A percentile compares a stretch with the other conserved stretches of the same genome.
These are phyloP conservation scores for Pezicula carpinea DNA, from an alignment of 2,329 filamentous ascomycete genomes.

Conservation along the genomic window DNA sequence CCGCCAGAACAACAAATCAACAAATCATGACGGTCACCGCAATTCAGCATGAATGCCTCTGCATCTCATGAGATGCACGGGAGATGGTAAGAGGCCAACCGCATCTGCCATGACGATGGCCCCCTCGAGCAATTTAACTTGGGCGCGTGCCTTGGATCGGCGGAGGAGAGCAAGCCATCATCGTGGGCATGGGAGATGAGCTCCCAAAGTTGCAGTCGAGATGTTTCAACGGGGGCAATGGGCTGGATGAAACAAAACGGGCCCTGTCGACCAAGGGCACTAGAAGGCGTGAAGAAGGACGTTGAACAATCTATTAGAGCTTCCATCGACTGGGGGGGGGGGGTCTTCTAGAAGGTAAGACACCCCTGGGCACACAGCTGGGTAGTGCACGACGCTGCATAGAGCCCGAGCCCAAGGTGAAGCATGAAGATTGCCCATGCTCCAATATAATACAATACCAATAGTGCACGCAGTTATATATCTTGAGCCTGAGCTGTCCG, in stretches of 20 bases:
- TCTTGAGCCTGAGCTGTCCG: not conserved
- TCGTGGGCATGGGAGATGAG: not conserved
- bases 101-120: no score
- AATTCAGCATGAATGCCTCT: no score
- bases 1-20: no score
- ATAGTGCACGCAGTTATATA: not conserved
- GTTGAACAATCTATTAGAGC: not conserved
- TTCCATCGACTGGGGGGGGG: not conserved
- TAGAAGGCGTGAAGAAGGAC: constrained; percentile 2
- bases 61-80: no score
- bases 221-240: not conserved
- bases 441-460: not conserved
- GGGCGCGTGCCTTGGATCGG: no score
- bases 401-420: not conserved
- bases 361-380: not conserved
- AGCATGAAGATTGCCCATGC: not conserved
- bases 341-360: not conserved
- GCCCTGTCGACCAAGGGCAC: not conserved
- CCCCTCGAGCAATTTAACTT: no score
- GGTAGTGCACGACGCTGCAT: not conserved
- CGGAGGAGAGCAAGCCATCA: not conserved
- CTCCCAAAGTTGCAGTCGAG: not conserved
- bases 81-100: no score
- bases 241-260: constrained; percentile 1
- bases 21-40: no score